These are phyloP conservation scores for Triticum aestivum DNA, from an alignment of 176 grass and related monocot genomes.

Conservation along the genomic window DNA sequence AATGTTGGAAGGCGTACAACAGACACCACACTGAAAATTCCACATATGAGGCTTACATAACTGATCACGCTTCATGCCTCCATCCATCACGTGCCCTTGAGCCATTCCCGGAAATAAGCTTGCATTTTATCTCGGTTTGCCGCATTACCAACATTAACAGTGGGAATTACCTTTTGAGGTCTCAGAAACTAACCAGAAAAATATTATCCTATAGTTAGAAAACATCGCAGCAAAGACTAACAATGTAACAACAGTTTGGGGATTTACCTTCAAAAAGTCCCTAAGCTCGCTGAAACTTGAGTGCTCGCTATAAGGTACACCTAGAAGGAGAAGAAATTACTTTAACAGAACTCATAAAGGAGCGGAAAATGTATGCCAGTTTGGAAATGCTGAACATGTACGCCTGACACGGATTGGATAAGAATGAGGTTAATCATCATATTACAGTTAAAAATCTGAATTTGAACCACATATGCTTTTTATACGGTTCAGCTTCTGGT, in stretches of 20 bases:
- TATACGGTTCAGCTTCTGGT: neutral
- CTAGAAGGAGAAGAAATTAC: conserved; percentile 46
- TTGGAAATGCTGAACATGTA: conserved; percentile 7
- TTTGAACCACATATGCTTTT: neutral
- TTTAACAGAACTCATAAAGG: conserved; percentile 14
- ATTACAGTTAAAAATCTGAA: neutral
- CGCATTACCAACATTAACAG: conserved; percentile 52
- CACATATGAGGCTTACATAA: neutral
- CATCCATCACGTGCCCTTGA: conserved; percentile 41
- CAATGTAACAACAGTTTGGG: neutral
- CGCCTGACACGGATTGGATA: neutral
- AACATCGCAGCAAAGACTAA: neutral
- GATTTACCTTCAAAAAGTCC: conserved; percentile 75
- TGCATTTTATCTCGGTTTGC: conserved; percentile 62
- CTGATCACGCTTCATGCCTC: neutral
- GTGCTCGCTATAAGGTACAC: conserved; percentile 82
- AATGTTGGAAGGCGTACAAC: neutral
- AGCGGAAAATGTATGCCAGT: neutral
- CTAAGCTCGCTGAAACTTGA: conserved; percentile 72
- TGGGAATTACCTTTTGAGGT: conserved; percentile 55
- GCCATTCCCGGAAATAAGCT: conserved; percentile 52
- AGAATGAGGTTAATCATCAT: neutral
- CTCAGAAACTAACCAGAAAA: conserved; percentile 46
- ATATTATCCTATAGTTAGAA: conserved; percentile 27
- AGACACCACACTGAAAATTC: conserved; percentile 1